A percentile compares a stretch with the other conserved stretches of the same genome.
Evolutionary conservation across 345 rosid genomes (phyloP).

Genomic region (Salix viminalis): DNA sequence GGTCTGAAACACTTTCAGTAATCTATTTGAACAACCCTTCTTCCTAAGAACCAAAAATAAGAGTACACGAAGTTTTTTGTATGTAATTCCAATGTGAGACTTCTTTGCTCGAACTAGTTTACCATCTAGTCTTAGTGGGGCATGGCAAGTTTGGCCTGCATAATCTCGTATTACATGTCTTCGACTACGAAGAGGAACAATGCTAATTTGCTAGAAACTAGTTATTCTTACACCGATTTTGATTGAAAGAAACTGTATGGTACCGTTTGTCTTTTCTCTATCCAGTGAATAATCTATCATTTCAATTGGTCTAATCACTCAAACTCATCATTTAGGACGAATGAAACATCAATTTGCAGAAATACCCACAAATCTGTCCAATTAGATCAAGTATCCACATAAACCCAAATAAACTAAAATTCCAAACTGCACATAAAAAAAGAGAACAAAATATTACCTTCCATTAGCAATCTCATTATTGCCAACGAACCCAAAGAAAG

Average conservation of each 20-base stretch:
- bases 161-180: not conserved
- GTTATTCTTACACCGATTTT: not conserved
- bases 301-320: not conserved
- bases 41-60: not conserved
- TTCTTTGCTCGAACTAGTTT: not conserved
- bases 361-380: not conserved
- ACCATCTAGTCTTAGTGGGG: not conserved
- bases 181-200: not conserved
- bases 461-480: conserved; percentile 93
- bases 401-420: conserved; percentile 4
- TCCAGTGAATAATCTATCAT: not conserved
- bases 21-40: not conserved
- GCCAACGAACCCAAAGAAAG: conserved; percentile 78
- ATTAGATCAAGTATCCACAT: not conserved
- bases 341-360: not conserved
- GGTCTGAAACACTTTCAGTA: not conserved
- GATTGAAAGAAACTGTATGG: not conserved
- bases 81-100: not conserved
- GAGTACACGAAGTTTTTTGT: too few relatives aligned
- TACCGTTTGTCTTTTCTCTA: not conserved
- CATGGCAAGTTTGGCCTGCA: not conserved
- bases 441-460: conserved; percentile 40
- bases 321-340: not conserved
- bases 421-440: not conserved
- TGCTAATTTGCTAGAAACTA: not conserved